phyloP scores from a whole-genome alignment of 1,284 basidiomycete genomes.

The Anthracocystis setariae region DNA sequence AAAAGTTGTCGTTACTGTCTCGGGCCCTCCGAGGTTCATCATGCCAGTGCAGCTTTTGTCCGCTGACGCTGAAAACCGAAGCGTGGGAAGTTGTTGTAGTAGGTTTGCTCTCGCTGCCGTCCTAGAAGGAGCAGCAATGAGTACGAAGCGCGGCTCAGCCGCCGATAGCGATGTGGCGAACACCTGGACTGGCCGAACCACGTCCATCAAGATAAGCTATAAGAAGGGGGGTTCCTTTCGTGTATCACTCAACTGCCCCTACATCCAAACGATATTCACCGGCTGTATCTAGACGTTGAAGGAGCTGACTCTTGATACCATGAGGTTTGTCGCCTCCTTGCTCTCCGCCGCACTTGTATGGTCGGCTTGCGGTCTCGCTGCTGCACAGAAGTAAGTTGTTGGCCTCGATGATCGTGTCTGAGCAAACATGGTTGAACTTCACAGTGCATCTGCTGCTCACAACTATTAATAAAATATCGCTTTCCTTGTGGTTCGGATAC shows the following conservation, averaged over 20 bases:
- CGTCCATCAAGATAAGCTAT: background rate
- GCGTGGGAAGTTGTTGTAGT: background rate
- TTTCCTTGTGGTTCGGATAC: background rate
- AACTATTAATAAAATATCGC: too few relatives aligned
- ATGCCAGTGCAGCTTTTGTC: background rate
- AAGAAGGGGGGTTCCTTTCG: background rate
- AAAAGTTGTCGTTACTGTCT: background rate
- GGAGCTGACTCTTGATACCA: background rate
- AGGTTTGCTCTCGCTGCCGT: background rate
- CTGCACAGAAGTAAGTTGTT: conserved; percentile 3
- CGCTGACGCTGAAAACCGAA: background rate
- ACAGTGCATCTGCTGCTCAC: too few relatives aligned
- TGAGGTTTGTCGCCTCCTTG: background rate
- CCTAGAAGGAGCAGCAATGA: background rate
- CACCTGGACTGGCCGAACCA: too few relatives aligned
- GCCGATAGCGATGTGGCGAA: background rate
- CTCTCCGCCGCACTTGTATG: background rate
- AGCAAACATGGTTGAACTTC: too few relatives aligned
- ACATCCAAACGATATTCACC: background rate
- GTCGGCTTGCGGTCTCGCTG: background rate
- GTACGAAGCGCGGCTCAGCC: background rate
- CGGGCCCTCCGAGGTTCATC: background rate
- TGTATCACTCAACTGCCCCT: background rate
- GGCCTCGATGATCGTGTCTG: too few relatives aligned
- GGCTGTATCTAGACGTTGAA: background rate